Base-by-base conservation (phyloP, 2,329 filamentous ascomycete genomes). In the Cordyceps tenuipes region DNA sequence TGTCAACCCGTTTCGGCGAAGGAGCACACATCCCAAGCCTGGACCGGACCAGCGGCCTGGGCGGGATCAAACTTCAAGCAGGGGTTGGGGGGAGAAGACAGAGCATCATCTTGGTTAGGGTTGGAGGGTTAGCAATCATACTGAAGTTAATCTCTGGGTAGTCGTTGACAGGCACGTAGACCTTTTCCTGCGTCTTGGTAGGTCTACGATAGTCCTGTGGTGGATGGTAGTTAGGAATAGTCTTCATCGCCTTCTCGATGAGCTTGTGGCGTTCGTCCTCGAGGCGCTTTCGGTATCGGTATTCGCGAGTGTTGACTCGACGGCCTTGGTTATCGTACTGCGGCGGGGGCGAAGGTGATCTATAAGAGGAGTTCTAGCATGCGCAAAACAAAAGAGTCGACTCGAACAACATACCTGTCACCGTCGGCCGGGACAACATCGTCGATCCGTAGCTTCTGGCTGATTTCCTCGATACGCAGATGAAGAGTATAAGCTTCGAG, bases 111-210 rank as follows among this genome's bases (percentile, higher is more conserved):
- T 73, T 79, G 76, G 79, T 89, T 87, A 89, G 86, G 80, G 86
- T 89, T 88, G 87, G 86, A 91, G 91, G 91, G 91, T 96, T 96
- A 96, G 92, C 88, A 92, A 94, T 93, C 93, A 93, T 97, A 99
- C 94, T 99, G 91, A 99, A 99, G 88, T 99, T 99, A 87, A 99
- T 97, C 78, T 99, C 94, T 83, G 94, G 94, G 77, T 99, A 99
- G 78, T 99, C 94, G 85, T 99, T 99, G 81, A 99, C 94, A 75
- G 94, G 94, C 76, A 99, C 94, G 76, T 99, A 99, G 89, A 99
- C 95, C 83, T 99, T 99, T 83, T 99, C 94, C 79, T 99, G 94
- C 73, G 94, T 99, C 89, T 99, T 99, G 75, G 93, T 97, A 64
- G 94, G 94, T 70, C 94, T 90, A 75, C 94, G 91, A 77, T 99